Evolutionary conservation across 805 yeast genomes (phyloP).

Genomic region (Kodamaea fukazawae): DNA sequence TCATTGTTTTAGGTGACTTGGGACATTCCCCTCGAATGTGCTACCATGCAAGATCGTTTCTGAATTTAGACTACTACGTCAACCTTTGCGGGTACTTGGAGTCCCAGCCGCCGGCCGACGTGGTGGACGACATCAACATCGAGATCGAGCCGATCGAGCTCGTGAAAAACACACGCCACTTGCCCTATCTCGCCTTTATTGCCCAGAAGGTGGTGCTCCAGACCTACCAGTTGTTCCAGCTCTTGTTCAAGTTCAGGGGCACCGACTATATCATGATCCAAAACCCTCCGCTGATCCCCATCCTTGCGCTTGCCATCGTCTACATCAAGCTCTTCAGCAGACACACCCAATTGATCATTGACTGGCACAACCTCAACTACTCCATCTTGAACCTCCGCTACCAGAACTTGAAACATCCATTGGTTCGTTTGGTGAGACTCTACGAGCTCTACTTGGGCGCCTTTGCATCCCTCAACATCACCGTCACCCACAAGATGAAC

Average conservation of each 20-base stretch:
- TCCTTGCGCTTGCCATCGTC: constrained; percentile 60
- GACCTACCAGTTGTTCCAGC: constrained; percentile 40
- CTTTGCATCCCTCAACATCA: constrained; percentile 67
- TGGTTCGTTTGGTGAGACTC: constrained; percentile 55
- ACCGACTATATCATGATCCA: constrained; percentile 72
- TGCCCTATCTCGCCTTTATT: constrained; percentile 61
- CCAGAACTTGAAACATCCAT: constrained; percentile 50
- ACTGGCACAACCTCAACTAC: constrained; percentile 95
- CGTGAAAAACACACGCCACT: constrained; percentile 32
- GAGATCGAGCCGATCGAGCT: constrained; percentile 49
- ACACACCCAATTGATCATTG: constrained; percentile 67
- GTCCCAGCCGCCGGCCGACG: constrained; percentile 48
- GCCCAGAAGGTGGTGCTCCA: constrained; percentile 59
- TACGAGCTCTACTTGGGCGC: constrained; percentile 66
- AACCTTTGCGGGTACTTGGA: constrained; percentile 82
- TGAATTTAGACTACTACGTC: constrained; percentile 67
- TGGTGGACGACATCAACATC: constrained; percentile 50
- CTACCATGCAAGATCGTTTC: constrained; percentile 81
- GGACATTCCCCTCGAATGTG: constrained; percentile 96
- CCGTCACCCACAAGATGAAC: constrained; percentile 79
- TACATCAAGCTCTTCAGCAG: constrained; percentile 49
- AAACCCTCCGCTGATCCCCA: constrained; percentile 92
- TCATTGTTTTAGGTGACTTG: constrained; percentile 86
- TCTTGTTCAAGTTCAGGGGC: constrained; percentile 55
- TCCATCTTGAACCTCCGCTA: constrained; percentile 72